A percentile compares a stretch with the other conserved stretches of the same genome.
Evolutionary conservation across 2,329 filamentous ascomycete genomes (phyloP).

Genomic region (Pseudogymnoascus sp.): DNA sequence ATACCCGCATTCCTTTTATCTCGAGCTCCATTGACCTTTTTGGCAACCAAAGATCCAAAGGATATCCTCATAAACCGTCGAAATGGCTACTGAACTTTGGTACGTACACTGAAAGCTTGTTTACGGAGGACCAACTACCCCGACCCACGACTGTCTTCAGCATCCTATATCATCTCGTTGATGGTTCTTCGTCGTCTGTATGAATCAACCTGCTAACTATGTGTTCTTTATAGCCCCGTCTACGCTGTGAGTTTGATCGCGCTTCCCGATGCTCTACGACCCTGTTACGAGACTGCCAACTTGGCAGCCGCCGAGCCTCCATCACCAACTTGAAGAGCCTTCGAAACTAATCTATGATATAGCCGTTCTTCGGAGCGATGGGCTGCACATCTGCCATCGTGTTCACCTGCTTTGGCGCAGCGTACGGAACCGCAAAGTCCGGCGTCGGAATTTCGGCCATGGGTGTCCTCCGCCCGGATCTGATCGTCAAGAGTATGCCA

Average conservation of each 20-base stretch:
- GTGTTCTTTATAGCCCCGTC: constrained; percentile 63
- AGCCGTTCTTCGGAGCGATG: constrained; percentile 95
- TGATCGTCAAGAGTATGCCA: constrained; percentile 95
- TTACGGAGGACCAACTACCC: neutral
- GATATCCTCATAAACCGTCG: constrained; percentile 35
- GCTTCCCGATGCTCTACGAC: constrained; percentile 10
- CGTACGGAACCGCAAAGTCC: constrained; percentile 98
- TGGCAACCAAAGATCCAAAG: constrained; percentile 4
- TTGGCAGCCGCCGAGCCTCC: constrained; percentile 9
- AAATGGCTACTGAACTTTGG: constrained; percentile 77
- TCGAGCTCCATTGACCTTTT: constrained; percentile 10
- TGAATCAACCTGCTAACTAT: constrained; percentile 37
- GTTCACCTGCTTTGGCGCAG: constrained; percentile 93
- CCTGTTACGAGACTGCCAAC: neutral
- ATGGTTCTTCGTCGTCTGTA: neutral
- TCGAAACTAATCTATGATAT: constrained; percentile 20
- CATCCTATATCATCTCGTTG: constrained; percentile 14
- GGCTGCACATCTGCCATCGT: constrained; percentile 92
- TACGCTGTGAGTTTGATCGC: constrained; percentile 79
- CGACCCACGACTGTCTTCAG: neutral
- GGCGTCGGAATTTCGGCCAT: constrained; percentile 97
- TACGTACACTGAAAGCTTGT: constrained; percentile 43
- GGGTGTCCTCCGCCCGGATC: constrained; percentile 93
- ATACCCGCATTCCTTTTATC: constrained; percentile 6
- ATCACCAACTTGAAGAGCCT: constrained; percentile 12